Evolutionary conservation across 768 basidiomycete genomes (phyloP).

Genomic region (Sarcodon aspratus): DNA sequence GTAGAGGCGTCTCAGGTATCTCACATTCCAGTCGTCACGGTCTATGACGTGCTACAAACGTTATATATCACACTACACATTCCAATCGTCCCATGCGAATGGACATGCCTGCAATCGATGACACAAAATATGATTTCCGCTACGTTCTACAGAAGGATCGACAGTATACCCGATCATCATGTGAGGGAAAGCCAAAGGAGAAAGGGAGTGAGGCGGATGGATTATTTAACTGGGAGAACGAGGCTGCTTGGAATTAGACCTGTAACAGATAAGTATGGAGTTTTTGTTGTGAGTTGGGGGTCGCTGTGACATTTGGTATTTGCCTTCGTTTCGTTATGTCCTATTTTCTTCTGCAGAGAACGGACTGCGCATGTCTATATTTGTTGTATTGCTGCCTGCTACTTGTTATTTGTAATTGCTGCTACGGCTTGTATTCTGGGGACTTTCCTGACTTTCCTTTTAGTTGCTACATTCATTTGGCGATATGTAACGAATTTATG

Average conservation of each 20-base stretch:
- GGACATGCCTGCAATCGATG: not conserved
- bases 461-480: too few relatives aligned
- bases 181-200: not conserved
- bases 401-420: too few relatives aligned
- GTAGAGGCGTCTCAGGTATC: not conserved
- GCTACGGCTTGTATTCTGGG: too few relatives aligned
- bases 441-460: too few relatives aligned
- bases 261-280: not conserved
- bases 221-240: not conserved
- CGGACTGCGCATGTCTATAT: too few relatives aligned
- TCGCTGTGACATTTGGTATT: too few relatives aligned
- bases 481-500: too few relatives aligned
- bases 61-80: not conserved
- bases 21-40: not conserved
- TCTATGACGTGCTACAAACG: not conserved
- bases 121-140: not conserved
- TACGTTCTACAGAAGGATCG: not conserved
- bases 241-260: not conserved
- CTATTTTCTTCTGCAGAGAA: too few relatives aligned
- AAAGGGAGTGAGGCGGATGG: not conserved
- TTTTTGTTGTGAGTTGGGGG: not conserved
- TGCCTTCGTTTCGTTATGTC: too few relatives aligned
- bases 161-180: not conserved
- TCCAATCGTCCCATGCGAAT: not conserved
- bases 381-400: too few relatives aligned